A percentile compares a stretch with the other conserved stretches of the same genome.
Evolutionary conservation across 768 basidiomycete species (phyloP).

Genomic region (Lentinula aciculospora): DNA sequence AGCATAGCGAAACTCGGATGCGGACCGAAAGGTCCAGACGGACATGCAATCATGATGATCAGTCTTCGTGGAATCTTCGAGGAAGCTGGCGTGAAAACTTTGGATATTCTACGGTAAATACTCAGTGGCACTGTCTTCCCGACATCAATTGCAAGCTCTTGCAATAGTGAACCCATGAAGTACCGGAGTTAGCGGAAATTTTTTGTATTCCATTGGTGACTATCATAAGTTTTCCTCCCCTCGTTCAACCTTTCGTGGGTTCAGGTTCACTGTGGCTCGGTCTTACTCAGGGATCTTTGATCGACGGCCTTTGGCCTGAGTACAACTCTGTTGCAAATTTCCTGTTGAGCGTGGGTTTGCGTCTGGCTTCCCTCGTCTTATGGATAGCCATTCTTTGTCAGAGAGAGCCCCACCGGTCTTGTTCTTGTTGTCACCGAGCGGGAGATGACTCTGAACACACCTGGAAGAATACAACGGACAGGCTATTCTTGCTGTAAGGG

Average conservation of each 20-base stretch:
- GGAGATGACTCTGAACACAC: neutral
- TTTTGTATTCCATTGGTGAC: neutral
- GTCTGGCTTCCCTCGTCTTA: neutral
- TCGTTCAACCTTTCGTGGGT: neutral
- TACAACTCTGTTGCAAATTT: neutral
- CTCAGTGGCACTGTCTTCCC: neutral
- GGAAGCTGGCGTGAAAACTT: conserved; percentile 4
- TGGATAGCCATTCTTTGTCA: neutral
- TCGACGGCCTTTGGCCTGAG: neutral
- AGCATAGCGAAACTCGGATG: neutral
- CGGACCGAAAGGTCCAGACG: conserved; percentile 6
- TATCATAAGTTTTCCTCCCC: neutral
- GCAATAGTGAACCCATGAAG: neutral
- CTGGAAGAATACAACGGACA: neutral
- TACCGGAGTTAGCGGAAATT: neutral
- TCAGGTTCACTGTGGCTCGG: neutral
- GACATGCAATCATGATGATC: neutral
- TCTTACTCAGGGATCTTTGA: neutral
- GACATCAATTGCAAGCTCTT: neutral
- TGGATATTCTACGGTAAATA: conserved; percentile 1
- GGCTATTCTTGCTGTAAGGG: too few species aligned
- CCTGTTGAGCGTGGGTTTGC: neutral
- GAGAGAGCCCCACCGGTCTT: neutral
- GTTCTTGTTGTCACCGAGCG: neutral
- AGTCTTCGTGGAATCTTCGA: neutral